Conservation (phyloP, 192 early-diverging fungal genomes). For the Ambispora gerdemannii region DNA sequence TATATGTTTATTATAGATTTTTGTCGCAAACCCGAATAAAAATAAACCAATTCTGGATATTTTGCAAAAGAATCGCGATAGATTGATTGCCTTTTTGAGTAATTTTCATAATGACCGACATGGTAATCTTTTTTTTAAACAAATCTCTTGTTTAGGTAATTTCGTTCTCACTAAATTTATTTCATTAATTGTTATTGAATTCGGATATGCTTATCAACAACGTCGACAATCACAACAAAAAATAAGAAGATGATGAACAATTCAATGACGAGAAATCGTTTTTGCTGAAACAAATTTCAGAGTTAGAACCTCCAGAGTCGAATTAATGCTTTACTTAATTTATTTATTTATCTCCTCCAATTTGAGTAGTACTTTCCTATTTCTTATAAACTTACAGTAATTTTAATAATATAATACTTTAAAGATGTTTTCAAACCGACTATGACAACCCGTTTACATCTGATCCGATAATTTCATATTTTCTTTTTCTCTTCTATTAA, state of each 20-base stretch:
- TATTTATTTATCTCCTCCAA: too few relatives aligned
- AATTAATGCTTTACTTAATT: too few relatives aligned
- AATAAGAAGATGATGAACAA: constrained; percentile 87
- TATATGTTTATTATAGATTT: constrained; percentile 57
- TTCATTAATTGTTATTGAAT: background rate
- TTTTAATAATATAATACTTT: too few relatives aligned
- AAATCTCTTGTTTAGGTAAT: background rate
- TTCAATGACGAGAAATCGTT: constrained; percentile 99
- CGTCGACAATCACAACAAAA: too few relatives aligned
- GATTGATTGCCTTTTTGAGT: constrained; percentile 78
- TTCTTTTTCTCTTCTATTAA: too few relatives aligned
- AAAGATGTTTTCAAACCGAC: too few relatives aligned
- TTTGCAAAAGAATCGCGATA: constrained; percentile 87
- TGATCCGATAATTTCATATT: too few relatives aligned
- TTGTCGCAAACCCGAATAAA: constrained; percentile 98
- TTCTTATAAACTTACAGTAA: too few relatives aligned
- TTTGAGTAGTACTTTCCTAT: too few relatives aligned
- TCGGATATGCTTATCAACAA: background rate
- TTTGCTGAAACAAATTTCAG: constrained; percentile 85
- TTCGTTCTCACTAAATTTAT: background rate
- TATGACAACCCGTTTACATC: too few relatives aligned
- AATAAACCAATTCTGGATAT: constrained; percentile 89
- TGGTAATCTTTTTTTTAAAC: constrained; percentile 51
- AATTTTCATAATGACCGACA: constrained; percentile 95
- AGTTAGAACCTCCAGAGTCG: constrained; percentile 26